Conservation (phyloP, 2,329 filamentous ascomycete genomes). For the Hymenotorrendiella dingleyae region DNA sequence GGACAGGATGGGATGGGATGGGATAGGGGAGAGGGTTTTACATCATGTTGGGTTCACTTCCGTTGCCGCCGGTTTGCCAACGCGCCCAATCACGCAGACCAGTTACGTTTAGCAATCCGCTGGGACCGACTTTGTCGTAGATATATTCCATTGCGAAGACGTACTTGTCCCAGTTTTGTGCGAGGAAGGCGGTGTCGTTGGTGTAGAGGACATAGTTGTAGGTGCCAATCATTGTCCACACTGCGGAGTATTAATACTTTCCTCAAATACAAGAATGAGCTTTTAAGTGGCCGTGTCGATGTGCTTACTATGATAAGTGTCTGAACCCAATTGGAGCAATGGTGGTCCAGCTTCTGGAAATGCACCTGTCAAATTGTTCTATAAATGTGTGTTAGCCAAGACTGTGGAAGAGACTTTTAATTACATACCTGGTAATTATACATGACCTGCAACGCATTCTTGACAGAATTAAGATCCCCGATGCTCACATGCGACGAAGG, state of each 20-base stretch:
- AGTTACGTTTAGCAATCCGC: slow-evolving; percentile 28
- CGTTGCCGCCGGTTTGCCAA: slow-evolving; percentile 23
- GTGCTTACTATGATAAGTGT: slow-evolving; percentile 45
- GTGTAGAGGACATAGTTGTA: slow-evolving; percentile 54
- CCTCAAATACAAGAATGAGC: no score
- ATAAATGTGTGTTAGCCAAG: background rate
- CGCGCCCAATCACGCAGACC: slow-evolving; percentile 26
- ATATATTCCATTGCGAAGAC: slow-evolving; percentile 40
- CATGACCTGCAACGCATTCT: slow-evolving; percentile 33
- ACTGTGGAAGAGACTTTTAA: slow-evolving; percentile 15
- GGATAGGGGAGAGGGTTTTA: background rate
- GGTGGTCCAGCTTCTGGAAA: slow-evolving; percentile 26
- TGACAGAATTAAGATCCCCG: slow-evolving; percentile 44
- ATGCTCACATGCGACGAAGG: slow-evolving; percentile 47
- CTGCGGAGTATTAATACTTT: background rate
- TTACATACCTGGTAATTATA: slow-evolving; percentile 42
- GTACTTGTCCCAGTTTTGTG: slow-evolving; percentile 44
- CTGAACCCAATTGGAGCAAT: slow-evolving; percentile 26
- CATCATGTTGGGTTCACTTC: slow-evolving; percentile 26
- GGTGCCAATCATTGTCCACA: slow-evolving; percentile 52
- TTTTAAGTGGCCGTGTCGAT: no score
- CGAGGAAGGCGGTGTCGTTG: slow-evolving; percentile 44
- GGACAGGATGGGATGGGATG: background rate
- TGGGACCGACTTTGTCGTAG: slow-evolving; percentile 35
- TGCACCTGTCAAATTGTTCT: slow-evolving; percentile 19